Evolutionary conservation across 2,329 filamentous ascomycete species (phyloP).

Genomic region (Alternaria sp.): DNA sequence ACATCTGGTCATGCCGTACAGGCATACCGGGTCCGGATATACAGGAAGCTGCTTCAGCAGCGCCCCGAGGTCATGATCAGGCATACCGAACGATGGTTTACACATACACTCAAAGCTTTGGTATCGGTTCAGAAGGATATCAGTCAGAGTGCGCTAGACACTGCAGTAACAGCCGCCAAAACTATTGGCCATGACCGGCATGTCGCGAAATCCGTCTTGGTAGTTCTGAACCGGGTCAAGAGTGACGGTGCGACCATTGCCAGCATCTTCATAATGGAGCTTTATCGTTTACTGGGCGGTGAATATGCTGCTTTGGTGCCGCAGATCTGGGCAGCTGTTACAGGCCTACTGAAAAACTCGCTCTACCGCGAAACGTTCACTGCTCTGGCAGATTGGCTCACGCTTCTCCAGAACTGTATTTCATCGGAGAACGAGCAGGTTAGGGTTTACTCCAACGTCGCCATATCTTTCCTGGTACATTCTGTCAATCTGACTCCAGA

Average conservation of each 20-base stretch:
- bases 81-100: conserved; percentile 78
- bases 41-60: conserved; percentile 79
- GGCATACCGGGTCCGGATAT: conserved; percentile 79
- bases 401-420: conserved; percentile 82
- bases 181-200: conserved; percentile 73
- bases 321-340: conserved; percentile 86
- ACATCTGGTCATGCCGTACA: conserved; percentile 83
- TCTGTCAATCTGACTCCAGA: conserved; percentile 71
- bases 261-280: conserved; percentile 71
- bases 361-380: conserved; percentile 72
- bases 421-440: conserved; percentile 74
- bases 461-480: conserved; percentile 87
- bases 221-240: conserved; percentile 66
- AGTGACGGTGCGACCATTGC: conserved; percentile 64
- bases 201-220: conserved; percentile 71
- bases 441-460: conserved; percentile 77
- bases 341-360: conserved; percentile 75
- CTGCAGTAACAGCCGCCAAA: conserved; percentile 76
- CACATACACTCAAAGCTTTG: conserved; percentile 83
- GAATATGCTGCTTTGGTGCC: conserved; percentile 74
- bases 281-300: conserved; percentile 67
- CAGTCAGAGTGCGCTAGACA: conserved; percentile 74
- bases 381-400: conserved; percentile 77
- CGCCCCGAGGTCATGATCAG: conserved; percentile 73
- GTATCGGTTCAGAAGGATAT: conserved; percentile 81